These are phyloP conservation scores for Chimonanthus praecox DNA, from an alignment of 164 flowering plant species.

Conservation along the genomic window DNA sequence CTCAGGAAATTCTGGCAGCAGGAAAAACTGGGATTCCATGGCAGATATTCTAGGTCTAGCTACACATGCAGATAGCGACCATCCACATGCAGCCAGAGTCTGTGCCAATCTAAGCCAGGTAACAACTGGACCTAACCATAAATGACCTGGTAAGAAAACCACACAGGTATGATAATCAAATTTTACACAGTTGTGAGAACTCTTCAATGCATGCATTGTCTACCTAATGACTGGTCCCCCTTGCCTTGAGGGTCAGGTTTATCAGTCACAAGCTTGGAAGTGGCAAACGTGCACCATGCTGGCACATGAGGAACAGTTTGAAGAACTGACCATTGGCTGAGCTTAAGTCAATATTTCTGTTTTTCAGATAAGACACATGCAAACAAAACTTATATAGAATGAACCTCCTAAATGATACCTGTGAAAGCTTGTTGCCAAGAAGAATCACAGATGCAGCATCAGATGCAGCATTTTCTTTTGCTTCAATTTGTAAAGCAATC, in stretches of 20 bases:
- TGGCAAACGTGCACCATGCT: neutral
- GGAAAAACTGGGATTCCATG: no score
- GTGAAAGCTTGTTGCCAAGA: slow-evolving; percentile 82
- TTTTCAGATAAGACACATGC: neutral
- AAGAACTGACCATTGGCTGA: neutral
- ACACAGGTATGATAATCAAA: no score
- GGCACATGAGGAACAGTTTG: neutral
- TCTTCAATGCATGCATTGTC: neutral
- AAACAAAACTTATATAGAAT: neutral
- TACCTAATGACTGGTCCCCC: neutral
- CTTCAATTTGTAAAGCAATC: slow-evolving; percentile 75
- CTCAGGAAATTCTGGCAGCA: neutral
- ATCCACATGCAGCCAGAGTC: neutral
- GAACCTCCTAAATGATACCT: slow-evolving; percentile 32
- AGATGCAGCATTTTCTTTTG: slow-evolving; percentile 91
- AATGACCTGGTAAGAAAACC: neutral
- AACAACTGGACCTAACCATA: neutral
- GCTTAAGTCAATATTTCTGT: neutral
- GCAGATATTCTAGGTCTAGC: no score
- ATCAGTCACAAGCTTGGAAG: neutral
- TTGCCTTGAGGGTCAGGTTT: neutral
- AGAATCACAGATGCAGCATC: slow-evolving; percentile 93
- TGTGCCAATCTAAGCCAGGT: neutral
- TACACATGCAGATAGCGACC: neutral
- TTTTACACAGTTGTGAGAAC: neutral